Conservation (phyloP, 2,329 filamentous ascomycete species). For the Ustilaginoidea virens region DNA sequence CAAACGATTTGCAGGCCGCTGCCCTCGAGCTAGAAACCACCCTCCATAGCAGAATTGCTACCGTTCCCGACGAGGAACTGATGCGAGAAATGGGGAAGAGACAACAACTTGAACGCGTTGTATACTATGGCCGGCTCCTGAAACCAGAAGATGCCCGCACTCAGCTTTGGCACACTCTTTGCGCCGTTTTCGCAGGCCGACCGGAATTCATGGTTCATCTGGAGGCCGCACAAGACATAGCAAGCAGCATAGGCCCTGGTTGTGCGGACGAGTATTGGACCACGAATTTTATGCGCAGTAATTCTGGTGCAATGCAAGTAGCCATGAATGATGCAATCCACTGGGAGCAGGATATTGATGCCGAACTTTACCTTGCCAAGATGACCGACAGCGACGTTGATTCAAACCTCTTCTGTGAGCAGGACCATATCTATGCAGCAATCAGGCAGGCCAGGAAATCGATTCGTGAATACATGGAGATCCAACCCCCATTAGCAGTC, state of each 20-base stretch:
- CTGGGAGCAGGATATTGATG: too few species aligned
- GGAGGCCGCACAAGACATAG: constrained; percentile 40
- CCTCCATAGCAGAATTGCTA: constrained; percentile 72
- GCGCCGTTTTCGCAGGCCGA: constrained; percentile 24
- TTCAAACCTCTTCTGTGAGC: too few species aligned
- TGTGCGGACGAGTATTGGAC: constrained; percentile 72
- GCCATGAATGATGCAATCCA: too few species aligned
- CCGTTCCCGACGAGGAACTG: constrained; percentile 32
- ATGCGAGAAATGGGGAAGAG: constrained; percentile 9
- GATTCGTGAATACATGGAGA: background rate
- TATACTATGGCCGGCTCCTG: constrained; percentile 27
- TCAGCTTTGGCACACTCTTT: constrained; percentile 43
- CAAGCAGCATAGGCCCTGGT: constrained; percentile 63
- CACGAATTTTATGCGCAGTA: constrained; percentile 43
- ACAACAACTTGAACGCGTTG: constrained; percentile 34
- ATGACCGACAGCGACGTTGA: too few species aligned
- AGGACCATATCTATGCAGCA: too few species aligned
- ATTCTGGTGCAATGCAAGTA: too few species aligned
- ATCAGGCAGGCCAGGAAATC: background rate
- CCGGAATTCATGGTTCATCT: constrained; percentile 40
- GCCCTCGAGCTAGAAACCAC: constrained; percentile 60
- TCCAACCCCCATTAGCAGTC: constrained; percentile 5
- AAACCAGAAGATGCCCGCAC: constrained; percentile 40
- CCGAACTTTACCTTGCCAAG: background rate
- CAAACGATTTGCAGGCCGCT: constrained; percentile 49